Conservation (phyloP, 176 grass and related monocot species). For the Oryza meyeriana region DNA sequence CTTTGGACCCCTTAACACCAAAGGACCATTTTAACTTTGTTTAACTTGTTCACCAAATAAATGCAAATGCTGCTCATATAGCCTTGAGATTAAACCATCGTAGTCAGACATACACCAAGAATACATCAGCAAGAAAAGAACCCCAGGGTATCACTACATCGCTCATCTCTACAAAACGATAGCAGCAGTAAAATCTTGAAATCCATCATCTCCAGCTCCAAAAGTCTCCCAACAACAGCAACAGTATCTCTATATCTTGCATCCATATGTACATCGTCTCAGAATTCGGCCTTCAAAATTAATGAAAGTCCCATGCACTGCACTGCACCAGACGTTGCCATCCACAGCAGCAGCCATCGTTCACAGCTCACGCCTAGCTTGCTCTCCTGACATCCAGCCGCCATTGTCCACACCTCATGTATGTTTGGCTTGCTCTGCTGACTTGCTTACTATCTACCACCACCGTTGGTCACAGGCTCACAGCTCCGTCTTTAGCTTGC, state of each 20-base stretch:
- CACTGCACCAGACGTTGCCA: not conserved
- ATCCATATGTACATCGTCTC: conserved; percentile 40
- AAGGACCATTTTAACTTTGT: not conserved
- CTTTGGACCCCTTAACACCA: not conserved
- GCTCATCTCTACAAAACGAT: conserved; percentile 29
- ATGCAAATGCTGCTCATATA: conserved; percentile 20
- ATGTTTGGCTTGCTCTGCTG: conserved; percentile 22
- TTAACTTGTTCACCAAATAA: not conserved
- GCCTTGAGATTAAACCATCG: conserved; percentile 29
- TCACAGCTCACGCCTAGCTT: not conserved
- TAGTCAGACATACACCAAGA: conserved; percentile 30
- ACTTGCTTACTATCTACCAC: conserved; percentile 17
- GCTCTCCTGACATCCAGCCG: conserved; percentile 5
- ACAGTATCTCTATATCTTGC: conserved; percentile 22
- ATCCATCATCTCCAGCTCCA: conserved; percentile 17
- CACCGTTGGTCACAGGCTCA: conserved; percentile 40
- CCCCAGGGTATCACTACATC: not conserved
- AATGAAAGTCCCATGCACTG: not conserved
- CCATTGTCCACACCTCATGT: not conserved
- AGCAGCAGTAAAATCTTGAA: conserved; percentile 34
- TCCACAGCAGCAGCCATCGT: not conserved
- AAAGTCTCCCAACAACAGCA: not conserved
- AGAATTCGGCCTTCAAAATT: conserved; percentile 16
- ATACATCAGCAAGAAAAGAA: conserved; percentile 21
- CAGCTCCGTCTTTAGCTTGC: conserved; percentile 58